Base-by-base conservation (phyloP, 2,329 filamentous ascomycete genomes). In the Stagonosporopsis vannaccii region DNA sequence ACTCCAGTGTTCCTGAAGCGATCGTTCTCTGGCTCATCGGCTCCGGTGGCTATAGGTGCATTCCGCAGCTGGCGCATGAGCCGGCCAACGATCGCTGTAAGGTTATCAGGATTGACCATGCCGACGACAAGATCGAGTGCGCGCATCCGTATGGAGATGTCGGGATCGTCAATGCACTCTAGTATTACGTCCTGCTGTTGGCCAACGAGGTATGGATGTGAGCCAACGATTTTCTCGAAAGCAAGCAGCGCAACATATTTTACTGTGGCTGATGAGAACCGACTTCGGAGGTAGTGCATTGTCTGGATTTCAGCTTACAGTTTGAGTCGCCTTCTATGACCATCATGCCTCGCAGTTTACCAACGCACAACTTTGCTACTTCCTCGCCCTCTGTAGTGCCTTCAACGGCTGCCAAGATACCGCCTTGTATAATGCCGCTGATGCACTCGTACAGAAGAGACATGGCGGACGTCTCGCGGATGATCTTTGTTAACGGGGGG, bases 381-480 rank as follows among this genome's bases (percentile, higher is more conserved):
- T 97, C 93, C 65, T 98, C 93, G 35, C 90, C 90, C 51, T 94
- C 93, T 30, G 88, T 84, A 19, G 88, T 86, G 49, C 91, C 90
- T 62, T 93, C 91, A 25, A 88, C 87, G 40, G 89, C 91, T 28
- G 92, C 91, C 45, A 99, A 80, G 54, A 99, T 97, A 0, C 95
- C 95, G 25, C 95, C 95, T 74, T 97, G 93, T 56, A 99, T 97
- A 60, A 99, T 96, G 22, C 95, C 95, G 74, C 96, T 97, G 77
- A 99, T 97, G 72, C 95, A 99, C 77, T 99, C 95, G 68, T 99
- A 99, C 6, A 98, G 80, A 25, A 99, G 79, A n/a, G 95, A 98
- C 95, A 98, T 98, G 25, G 95, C 95, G 5, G 91, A 90, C 0
- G 95, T 99, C 0, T 93, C 97, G 66, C 91, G 89, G 62, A 99